These are phyloP conservation scores for Pleomassaria siparia DNA, from an alignment of 2,329 filamentous ascomycete species.

Conservation along the genomic window DNA sequence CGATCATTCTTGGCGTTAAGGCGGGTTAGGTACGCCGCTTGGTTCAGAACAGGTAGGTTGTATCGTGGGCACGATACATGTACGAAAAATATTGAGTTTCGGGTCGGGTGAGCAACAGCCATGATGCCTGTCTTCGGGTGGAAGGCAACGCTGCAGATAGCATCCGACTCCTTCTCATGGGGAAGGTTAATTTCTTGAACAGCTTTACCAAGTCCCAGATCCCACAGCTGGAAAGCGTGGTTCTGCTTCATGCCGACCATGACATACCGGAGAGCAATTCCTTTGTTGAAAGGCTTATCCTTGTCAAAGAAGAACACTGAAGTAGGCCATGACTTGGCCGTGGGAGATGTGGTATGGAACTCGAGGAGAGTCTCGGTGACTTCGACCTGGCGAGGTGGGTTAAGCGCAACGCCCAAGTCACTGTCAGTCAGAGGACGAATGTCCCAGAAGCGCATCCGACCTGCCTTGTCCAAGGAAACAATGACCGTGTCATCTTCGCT, in stretches of 20 bases:
- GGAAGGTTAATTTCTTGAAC: constrained; percentile 97
- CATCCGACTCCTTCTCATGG: constrained; percentile 92
- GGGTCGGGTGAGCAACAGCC: constrained; percentile 90
- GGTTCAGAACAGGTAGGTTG: constrained; percentile 74
- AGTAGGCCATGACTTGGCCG: constrained; percentile 94
- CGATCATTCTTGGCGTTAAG: constrained; percentile 57
- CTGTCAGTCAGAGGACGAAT: constrained; percentile 72
- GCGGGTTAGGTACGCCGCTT: constrained; percentile 83
- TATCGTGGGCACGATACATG: constrained; percentile 95
- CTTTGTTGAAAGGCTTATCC: constrained; percentile 87
- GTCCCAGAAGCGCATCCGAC: constrained; percentile 97
- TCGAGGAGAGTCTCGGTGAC: constrained; percentile 85
- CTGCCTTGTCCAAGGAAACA: constrained; percentile 94
- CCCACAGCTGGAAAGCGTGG: constrained; percentile 97
- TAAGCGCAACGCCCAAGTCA: constrained; percentile 46
- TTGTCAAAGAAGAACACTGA: constrained; percentile 97
- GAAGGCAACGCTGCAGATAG: constrained; percentile 96
- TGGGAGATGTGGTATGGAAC: constrained; percentile 79
- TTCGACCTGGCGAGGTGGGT: constrained; percentile 61
- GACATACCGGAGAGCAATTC: constrained; percentile 88
- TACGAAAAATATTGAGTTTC: constrained; percentile 96
- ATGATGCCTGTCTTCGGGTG: constrained; percentile 92
- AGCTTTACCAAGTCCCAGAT: constrained; percentile 89
- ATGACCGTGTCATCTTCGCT: constrained; percentile 95
- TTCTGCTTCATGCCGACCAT: constrained; percentile 99